Evolutionary conservation across 768 basidiomycete genomes (phyloP).

Genomic region (Cyclocybe aegerita): DNA sequence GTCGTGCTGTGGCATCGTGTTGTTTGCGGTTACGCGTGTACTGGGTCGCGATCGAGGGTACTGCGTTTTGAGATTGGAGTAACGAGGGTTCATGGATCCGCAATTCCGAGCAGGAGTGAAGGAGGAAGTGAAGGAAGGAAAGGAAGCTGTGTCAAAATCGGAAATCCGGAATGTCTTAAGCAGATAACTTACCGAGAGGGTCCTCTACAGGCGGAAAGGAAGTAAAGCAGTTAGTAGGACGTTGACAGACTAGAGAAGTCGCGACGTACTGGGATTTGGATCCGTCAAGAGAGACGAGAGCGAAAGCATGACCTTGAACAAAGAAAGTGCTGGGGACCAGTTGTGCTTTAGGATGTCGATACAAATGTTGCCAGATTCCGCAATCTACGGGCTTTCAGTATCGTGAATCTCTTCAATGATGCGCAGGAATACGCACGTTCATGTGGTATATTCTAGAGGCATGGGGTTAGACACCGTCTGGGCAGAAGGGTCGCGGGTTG

Average conservation of each 20-base stretch:
- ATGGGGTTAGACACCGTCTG: background rate
- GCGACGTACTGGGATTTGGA: constrained; percentile 82
- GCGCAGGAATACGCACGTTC: constrained; percentile 49
- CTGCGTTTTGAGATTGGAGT: constrained; percentile 27
- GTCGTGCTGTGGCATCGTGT: constrained; percentile 76
- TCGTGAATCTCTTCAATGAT: background rate
- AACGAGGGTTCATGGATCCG: background rate
- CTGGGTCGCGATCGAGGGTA: constrained; percentile 71
- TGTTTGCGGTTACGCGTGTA: constrained; percentile 62
- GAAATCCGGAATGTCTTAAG: background rate
- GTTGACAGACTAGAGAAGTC: background rate
- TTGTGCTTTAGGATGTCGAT: constrained; percentile 92
- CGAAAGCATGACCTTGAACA: constrained; percentile 94
- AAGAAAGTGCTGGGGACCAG: constrained; percentile 92
- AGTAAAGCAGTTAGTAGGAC: constrained; percentile 7
- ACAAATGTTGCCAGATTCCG: constrained; percentile 75
- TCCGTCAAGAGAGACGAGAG: constrained; percentile 91
- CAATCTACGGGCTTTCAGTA: constrained; percentile 42
- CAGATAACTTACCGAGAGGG: constrained; percentile 53
- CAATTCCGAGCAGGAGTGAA: background rate
- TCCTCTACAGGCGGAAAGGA: constrained; percentile 45
- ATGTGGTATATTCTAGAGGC: constrained; percentile 77
- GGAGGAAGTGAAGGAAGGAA: background rate
- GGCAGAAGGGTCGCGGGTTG: background rate
- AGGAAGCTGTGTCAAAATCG: background rate